Evolutionary conservation across 148 eudicot genomes (phyloP), one percentile per base, ranked within the genome.

Genomic region (Diospyros lotus): DNA sequence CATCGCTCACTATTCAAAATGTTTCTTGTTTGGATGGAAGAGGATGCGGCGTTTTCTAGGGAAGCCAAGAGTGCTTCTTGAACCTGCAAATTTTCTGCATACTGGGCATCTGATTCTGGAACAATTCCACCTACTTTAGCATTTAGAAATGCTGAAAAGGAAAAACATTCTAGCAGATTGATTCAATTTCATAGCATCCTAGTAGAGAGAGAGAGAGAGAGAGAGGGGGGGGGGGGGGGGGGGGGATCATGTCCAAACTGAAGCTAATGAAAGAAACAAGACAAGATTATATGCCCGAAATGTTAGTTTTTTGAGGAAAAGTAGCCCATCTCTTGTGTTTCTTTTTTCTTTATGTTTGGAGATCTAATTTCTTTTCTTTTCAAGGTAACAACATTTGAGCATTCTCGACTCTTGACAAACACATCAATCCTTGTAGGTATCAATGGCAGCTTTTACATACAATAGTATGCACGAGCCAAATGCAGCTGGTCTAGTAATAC

Each of bases 51-150:
- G 48, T 41, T 9, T 6, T 45, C n/a, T 45, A 55, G 40, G 58
- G 81, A 78, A 50, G 79, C 74, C 9, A 69, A 45, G 13, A 69
- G 10, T 38, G 61, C 28, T 58, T 58, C 61, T 58, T 58, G 61
- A 28, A 58, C 61, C 28, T 58, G 61, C 18, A 58, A 17, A 1
- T 58, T 28, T 6, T 58, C 61, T 58, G 61, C 61, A 17, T 58
- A 9, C 4, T 1, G 39, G 5, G 11, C 18, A 9, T 51, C 10
- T 39, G 60, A 52, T 54, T 69, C 60, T 13, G 73, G 60, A 60
- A 69, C 46, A 13, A 39, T 54, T 8, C 38, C 43, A 12, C 11
- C 38, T 12, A 18, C 73, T 11, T 13, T 39, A 52, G 59, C 73
- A 53, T 69, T 6, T 12, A 38, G 6, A 13, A 69, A 9, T 11